Conservation (phyloP, 2,329 filamentous ascomycete species). For the Pseudocercospora ulei region DNA sequence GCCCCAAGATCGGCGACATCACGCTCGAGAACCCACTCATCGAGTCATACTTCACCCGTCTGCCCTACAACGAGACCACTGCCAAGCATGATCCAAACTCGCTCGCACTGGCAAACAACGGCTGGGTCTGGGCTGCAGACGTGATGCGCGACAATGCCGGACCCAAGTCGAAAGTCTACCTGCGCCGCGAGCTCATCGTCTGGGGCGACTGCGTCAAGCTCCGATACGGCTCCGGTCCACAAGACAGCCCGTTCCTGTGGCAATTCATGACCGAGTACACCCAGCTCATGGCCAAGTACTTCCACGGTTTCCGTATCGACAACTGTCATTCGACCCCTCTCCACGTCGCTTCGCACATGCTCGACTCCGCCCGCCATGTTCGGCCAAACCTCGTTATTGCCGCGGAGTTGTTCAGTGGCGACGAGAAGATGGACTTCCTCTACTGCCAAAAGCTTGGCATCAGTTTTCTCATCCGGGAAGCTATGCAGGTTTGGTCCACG, state of each 20-base stretch:
- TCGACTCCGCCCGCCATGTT: constrained; percentile 83
- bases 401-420: constrained; percentile 90
- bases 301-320: constrained; percentile 90
- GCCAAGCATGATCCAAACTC: constrained; percentile 65
- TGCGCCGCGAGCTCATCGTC: constrained; percentile 91
- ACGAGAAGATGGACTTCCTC: constrained; percentile 89
- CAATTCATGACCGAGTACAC: constrained; percentile 92
- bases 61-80: constrained; percentile 69
- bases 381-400: constrained; percentile 83
- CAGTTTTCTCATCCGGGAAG: constrained; percentile 85
- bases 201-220: constrained; percentile 99
- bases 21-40: constrained; percentile 69
- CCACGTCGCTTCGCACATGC: constrained; percentile 85
- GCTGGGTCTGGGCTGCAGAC: constrained; percentile 98
- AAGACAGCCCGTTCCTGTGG: constrained; percentile 91
- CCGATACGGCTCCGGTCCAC: constrained; percentile 66
- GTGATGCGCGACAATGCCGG: constrained; percentile 90
- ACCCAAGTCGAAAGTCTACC: constrained; percentile 77
- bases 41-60: constrained; percentile 87
- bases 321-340: constrained; percentile 96
- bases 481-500: constrained; percentile 97
- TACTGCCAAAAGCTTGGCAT: constrained; percentile 90
- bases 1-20: constrained; percentile 75
- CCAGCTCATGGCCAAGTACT: constrained; percentile 84
- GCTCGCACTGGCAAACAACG: constrained; percentile 83